Evolutionary conservation across 2,329 filamentous ascomycete genomes (phyloP), one percentile per base, ranked within the genome.

Genomic region (Aspergillus luchuensis): DNA sequence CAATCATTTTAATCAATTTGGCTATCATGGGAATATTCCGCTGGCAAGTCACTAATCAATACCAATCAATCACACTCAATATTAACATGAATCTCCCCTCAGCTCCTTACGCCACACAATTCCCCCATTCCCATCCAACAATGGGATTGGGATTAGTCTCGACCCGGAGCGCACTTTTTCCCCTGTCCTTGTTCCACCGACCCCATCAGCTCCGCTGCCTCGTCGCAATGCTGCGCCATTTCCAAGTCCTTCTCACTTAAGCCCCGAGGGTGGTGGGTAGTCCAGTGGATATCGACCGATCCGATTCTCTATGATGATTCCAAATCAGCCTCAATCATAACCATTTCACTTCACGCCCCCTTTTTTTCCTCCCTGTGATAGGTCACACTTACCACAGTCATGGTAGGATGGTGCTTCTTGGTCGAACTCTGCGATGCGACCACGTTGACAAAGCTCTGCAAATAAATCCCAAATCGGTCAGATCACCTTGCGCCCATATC

Each of bases 241-340:
- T 63, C 62, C 30, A 73, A 65, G 59, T 78, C 76, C 60, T 77
- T 77, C 28, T 68, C 60, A 8, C 74, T 73, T 23, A 78, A 69
- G 23, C 76, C 76, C n/a, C 71, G 74, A 6, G 76, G 76, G 19
- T 66, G 63, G 67, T 78, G 76, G 45, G 76, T 78, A 15, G 76
- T 77, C 76, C 76, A 78, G 67, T 76, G 71, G 56, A 77, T 66
- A 61, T 75, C 71, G 39, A 77, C 74, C 2, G 73, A 75, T 6
- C 74, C 74, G 61, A 76, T 68, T 50, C 73, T 67, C 74, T 76
- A 56, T 15, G 7, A 28, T 11, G 8, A 23, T 47, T 45, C 15
- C 55, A 30, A 19, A 30, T 66, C 33, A 71, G 61, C 51, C 36
- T 59, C 36, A 45, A 33, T 56, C n/a, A 28, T 33, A 10, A 6